phyloP scores from a whole-genome alignment of 2,329 filamentous ascomycete species.

The Beauveria bassiana region DNA sequence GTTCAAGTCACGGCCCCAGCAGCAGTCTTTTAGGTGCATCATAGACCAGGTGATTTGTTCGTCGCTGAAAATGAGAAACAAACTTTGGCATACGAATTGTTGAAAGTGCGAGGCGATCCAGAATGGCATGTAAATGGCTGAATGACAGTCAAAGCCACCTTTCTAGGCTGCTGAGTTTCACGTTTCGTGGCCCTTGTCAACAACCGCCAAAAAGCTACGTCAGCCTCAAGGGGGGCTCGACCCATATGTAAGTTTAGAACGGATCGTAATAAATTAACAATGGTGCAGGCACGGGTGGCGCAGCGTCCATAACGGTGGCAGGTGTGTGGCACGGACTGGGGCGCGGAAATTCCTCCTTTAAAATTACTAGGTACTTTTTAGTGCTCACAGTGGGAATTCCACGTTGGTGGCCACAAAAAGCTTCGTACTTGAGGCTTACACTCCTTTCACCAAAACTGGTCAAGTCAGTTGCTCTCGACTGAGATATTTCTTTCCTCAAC shows the following conservation, averaged over 20 bases:
- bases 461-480: no score
- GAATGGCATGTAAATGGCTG: not conserved
- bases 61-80: not conserved
- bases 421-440: no score
- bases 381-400: no score
- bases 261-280: not conserved
- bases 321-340: not conserved
- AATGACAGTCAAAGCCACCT: not conserved
- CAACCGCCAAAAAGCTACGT: slow-evolving; percentile 5
- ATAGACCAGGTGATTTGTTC: not conserved
- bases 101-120: not conserved
- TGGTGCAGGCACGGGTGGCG: not conserved
- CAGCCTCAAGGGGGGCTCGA: slow-evolving; percentile 2
- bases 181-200: not conserved
- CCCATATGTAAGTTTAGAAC: not conserved
- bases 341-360: not conserved
- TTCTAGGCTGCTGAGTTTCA: not conserved
- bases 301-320: not conserved
- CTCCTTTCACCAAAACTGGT: no score
- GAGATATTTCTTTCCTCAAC: no score
- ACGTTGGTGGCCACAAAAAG: no score
- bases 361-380: no score
- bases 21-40: not conserved
- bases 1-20: slow-evolving; percentile 11
- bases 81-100: not conserved